A percentile compares a stretch with the other conserved stretches of the same genome.
phyloP scores from a whole-genome alignment of 768 basidiomycete species.

The Calocera viscosa region DNA sequence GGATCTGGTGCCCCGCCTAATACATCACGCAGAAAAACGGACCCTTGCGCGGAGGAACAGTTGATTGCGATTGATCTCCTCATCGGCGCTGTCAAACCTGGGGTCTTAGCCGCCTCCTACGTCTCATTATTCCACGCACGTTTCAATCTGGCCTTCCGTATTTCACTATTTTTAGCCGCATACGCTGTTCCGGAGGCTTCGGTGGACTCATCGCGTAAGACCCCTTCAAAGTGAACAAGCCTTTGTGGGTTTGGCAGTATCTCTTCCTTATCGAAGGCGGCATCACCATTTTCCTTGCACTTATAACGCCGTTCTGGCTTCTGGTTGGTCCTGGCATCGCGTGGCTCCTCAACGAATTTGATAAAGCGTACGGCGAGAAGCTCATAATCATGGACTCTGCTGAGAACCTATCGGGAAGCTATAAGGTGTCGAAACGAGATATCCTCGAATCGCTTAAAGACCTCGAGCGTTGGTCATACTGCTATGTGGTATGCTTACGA shows the following conservation, averaged over 20 bases:
- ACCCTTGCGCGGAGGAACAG: neutral
- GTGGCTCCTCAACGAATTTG: neutral
- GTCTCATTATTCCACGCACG: neutral
- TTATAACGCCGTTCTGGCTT: neutral
- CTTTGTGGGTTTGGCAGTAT: neutral
- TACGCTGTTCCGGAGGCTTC: neutral
- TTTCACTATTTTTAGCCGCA: neutral
- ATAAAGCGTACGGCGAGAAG: neutral
- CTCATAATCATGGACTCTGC: neutral
- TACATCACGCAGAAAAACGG: too few relatives aligned
- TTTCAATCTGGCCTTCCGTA: neutral
- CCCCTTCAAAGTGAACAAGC: neutral
- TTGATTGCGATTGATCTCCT: neutral
- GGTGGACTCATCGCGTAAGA: neutral
- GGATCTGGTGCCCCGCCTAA: too few relatives aligned
- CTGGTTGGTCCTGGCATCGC: neutral
- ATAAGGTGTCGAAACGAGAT: neutral
- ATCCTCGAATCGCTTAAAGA: neutral
- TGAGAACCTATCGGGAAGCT: neutral
- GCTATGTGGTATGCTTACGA: neutral
- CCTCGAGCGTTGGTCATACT: neutral
- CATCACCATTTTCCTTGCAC: neutral
- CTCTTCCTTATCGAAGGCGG: neutral
- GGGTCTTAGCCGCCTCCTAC: neutral
- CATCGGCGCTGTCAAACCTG: neutral